Evolutionary conservation across 805 yeast genomes (phyloP).

Genomic region (Nakazawaea ernobii): DNA sequence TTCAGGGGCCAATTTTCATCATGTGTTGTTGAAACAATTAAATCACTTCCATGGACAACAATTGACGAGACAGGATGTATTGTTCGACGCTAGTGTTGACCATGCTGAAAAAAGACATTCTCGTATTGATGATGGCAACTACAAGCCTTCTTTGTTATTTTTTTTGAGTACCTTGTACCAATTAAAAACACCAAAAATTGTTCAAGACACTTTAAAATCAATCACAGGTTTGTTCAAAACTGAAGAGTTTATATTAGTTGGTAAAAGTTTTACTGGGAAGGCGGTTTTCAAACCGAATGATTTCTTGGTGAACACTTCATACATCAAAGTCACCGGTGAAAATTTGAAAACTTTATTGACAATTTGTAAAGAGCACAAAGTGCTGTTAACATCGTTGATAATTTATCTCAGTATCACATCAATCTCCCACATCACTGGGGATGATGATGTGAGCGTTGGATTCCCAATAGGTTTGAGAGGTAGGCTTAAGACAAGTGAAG

Average conservation of each 20-base stretch:
- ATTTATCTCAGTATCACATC: neutral
- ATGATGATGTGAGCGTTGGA: neutral
- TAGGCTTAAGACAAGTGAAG: neutral
- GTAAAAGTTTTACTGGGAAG: neutral
- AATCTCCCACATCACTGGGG: neutral
- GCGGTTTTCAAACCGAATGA: neutral
- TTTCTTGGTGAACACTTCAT: neutral
- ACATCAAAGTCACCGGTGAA: neutral
- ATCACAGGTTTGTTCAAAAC: neutral
- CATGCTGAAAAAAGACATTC: neutral
- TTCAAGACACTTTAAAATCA: neutral
- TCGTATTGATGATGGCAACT: neutral
- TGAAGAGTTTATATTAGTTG: neutral
- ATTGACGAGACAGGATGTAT: conserved; percentile 1
- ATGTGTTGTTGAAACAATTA: conserved; percentile 18
- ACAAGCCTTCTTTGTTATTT: neutral
- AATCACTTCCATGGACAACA: conserved; percentile 9
- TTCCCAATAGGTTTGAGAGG: conserved; percentile 4
- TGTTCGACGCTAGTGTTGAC: conserved; percentile 11
- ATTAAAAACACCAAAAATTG: neutral
- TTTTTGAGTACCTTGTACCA: neutral
- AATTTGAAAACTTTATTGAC: neutral
- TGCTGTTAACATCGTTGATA: conserved; percentile 1
- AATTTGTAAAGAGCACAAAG: neutral
- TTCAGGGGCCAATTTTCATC: conserved; percentile 25